Evolutionary conservation across 768 basidiomycete genomes (phyloP).

Genomic region (Rhodotorula paludigena): DNA sequence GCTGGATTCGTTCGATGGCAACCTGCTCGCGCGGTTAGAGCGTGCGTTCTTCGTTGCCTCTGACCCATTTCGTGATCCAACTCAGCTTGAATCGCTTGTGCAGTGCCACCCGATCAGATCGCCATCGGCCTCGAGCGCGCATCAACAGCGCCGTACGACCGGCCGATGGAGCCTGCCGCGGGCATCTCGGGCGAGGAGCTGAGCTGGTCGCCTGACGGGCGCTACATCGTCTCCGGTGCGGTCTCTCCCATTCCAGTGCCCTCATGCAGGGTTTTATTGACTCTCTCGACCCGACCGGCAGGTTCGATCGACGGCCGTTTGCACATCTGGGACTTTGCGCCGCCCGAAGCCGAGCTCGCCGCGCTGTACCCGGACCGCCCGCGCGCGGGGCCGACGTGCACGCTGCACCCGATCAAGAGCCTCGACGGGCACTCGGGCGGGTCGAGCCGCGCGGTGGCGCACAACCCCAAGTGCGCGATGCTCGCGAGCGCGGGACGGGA

Average conservation of each 20-base stretch:
- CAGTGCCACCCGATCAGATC: background rate
- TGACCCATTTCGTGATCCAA: background rate
- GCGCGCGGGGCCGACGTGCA: conserved; percentile 49
- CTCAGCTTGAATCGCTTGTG: background rate
- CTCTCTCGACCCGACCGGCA: conserved; percentile 9
- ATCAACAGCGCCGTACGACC: conserved; percentile 49
- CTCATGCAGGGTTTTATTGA: no score
- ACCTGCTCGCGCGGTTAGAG: conserved; percentile 68
- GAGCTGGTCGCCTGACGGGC: conserved; percentile 89
- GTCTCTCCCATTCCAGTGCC: background rate
- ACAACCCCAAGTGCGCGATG: conserved; percentile 87
- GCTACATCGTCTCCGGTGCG: conserved; percentile 78
- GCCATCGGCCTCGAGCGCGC: conserved; percentile 76
- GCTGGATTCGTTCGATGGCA: conserved; percentile 81
- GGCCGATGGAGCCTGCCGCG: conserved; percentile 60
- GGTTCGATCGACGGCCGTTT: conserved; percentile 65
- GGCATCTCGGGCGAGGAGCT: conserved; percentile 91
- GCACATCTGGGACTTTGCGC: conserved; percentile 75
- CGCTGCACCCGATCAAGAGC: conserved; percentile 54
- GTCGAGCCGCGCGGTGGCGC: conserved; percentile 75
- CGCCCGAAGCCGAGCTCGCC: conserved; percentile 43
- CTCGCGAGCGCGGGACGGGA: conserved; percentile 60
- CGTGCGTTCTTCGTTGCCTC: conserved; percentile 44
- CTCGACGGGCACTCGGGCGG: conserved; percentile 72
- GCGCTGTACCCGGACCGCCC: conserved; percentile 47